phyloP scores from a whole-genome alignment of 305 asterid genomes.

The Fraxinus greggii region DNA sequence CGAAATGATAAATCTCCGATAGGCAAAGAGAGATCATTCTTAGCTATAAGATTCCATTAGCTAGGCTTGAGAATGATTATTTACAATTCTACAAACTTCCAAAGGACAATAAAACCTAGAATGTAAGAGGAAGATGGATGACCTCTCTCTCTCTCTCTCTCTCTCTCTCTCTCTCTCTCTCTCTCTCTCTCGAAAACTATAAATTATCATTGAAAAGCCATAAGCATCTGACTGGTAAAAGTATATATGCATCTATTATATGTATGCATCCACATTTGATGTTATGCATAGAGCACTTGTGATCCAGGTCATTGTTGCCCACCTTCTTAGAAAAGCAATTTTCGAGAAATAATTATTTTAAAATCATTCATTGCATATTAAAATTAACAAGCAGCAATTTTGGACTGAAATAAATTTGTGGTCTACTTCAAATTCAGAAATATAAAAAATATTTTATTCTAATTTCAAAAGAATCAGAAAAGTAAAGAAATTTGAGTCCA shows the following conservation, averaged over 20 bases:
- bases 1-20: neutral
- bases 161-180: conserved; percentile 32
- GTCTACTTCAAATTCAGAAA: conserved; percentile 18
- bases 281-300: conserved; percentile 9
- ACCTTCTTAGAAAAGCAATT: conserved; percentile 26
- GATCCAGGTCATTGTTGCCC: conserved; percentile 26
- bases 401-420: conserved; percentile 24
- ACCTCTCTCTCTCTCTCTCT: conserved; percentile 33
- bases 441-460: conserved; percentile 4
- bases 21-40: conserved; percentile 15
- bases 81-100: conserved; percentile 27
- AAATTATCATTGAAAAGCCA: neutral
- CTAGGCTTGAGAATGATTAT: conserved; percentile 31
- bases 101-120: conserved; percentile 58
- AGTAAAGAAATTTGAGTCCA: conserved; percentile 27
- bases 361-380: neutral
- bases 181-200: conserved; percentile 16
- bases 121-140: conserved; percentile 38
- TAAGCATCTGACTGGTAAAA: neutral
- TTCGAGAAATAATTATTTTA: conserved; percentile 21
- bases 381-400: conserved; percentile 16
- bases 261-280: conserved; percentile 30
- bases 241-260: neutral
- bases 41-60: conserved; percentile 22
- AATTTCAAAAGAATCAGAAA: conserved; percentile 3